These are phyloP conservation scores for Penicillium coffeae DNA, from an alignment of 495 filamentous ascomycete species.

Conservation along the genomic window DNA sequence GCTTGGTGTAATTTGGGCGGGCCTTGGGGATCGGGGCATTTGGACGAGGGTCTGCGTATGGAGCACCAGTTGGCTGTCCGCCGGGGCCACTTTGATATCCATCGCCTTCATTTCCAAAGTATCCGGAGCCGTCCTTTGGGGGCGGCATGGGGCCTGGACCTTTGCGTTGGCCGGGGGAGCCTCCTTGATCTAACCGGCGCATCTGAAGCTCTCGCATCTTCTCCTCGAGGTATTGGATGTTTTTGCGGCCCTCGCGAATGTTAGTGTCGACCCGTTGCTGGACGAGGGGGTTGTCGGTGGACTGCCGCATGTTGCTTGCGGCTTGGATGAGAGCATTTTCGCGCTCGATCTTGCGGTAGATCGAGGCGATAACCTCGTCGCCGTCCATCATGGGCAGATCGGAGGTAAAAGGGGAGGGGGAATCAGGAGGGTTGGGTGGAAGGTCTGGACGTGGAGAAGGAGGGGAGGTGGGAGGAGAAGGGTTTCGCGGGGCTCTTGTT, in stretches of 20 bases:
- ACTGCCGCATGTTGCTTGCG: slow-evolving; percentile 89
- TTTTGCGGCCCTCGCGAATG: slow-evolving; percentile 88
- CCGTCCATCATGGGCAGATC: slow-evolving; percentile 42
- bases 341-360: slow-evolving; percentile 96
- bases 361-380: slow-evolving; percentile 80
- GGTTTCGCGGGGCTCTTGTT: slow-evolving; percentile 43
- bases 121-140: slow-evolving; percentile 63
- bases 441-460: slow-evolving; percentile 4
- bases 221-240: slow-evolving; percentile 91
- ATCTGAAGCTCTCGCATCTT: slow-evolving; percentile 83
- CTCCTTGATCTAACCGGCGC: slow-evolving; percentile 61
- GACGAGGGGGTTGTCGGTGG: slow-evolving; percentile 86
- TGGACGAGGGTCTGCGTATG: slow-evolving; percentile 72
- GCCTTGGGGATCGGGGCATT: slow-evolving; percentile 64
- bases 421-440: slow-evolving; percentile 6
- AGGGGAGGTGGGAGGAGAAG: slow-evolving; percentile 21
- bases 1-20: slow-evolving; percentile 89
- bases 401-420: slow-evolving; percentile 9
- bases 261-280: slow-evolving; percentile 84
- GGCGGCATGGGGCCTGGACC: slow-evolving; percentile 50
- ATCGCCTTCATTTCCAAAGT: slow-evolving; percentile 41
- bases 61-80: slow-evolving; percentile 78
- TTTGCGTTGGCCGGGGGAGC: slow-evolving; percentile 36
- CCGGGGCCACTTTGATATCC: slow-evolving; percentile 51
- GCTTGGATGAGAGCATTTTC: slow-evolving; percentile 94